These are phyloP conservation scores for Tuber microsphaerosporum DNA, from an alignment of 495 filamentous ascomycete genomes.

Conservation along the genomic window DNA sequence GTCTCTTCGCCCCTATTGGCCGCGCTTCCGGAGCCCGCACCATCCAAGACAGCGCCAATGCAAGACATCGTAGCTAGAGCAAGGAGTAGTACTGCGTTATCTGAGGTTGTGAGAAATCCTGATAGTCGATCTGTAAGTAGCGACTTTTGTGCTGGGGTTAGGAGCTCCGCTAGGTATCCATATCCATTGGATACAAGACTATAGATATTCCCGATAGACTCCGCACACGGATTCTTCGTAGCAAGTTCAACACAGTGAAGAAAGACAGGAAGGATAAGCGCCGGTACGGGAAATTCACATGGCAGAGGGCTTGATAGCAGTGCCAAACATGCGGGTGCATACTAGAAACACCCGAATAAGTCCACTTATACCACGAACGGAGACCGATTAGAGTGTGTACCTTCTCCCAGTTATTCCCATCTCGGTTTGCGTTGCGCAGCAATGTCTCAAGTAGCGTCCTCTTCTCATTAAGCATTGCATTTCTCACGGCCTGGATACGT, in stretches of 20 bases:
- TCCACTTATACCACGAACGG: neutral
- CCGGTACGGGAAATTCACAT: conserved; percentile 29
- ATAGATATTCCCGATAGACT: conserved; percentile 35
- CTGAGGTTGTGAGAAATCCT: conserved; percentile 32
- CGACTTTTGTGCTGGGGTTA: conserved; percentile 29
- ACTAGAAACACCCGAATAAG: conserved; percentile 11
- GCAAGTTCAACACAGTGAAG: conserved; percentile 33
- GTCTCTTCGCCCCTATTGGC: conserved; percentile 10
- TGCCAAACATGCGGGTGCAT: conserved; percentile 36
- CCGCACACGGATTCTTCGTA: conserved; percentile 26
- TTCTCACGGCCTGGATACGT: conserved; percentile 17
- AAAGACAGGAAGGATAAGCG: conserved; percentile 34
- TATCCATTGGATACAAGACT: conserved; percentile 38
- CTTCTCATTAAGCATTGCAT: conserved; percentile 32
- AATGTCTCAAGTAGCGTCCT: conserved; percentile 30
- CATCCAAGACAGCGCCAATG: conserved; percentile 24
- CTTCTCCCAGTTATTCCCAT: conserved; percentile 40
- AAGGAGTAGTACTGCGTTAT: conserved; percentile 29
- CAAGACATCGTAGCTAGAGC: conserved; percentile 31
- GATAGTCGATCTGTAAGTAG: conserved; percentile 34
- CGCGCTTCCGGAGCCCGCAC: conserved; percentile 6
- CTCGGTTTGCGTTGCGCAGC: conserved; percentile 36
- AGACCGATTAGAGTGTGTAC: conserved; percentile 12
- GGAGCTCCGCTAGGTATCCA: conserved; percentile 31
- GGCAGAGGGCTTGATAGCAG: conserved; percentile 38